phyloP scores from a whole-genome alignment of 1,284 basidiomycete genomes.

The Schizophyllum amplum region DNA sequence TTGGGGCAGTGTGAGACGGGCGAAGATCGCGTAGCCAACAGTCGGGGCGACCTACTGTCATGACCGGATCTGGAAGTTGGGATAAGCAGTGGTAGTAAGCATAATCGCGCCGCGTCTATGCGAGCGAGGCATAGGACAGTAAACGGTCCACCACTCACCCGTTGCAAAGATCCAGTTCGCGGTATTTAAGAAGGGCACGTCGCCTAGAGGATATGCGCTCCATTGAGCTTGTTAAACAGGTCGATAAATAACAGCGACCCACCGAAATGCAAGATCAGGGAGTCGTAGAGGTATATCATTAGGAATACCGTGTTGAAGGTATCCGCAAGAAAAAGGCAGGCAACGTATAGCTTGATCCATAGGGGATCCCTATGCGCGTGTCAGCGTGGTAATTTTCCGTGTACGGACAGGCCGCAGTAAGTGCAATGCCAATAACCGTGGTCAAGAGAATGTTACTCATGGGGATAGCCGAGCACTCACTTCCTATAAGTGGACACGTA shows the following conservation, averaged over 20 bases:
- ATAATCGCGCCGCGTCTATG: no score
- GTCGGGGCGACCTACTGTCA: conserved; percentile 20
- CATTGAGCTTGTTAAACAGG: not conserved
- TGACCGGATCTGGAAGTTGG: conserved; percentile 21
- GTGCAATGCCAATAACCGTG: not conserved
- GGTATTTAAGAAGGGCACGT: conserved; percentile 20
- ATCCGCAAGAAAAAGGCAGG: conserved; percentile 25
- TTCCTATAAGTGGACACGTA: not conserved
- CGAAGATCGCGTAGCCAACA: not conserved
- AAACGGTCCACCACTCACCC: conserved; percentile 15
- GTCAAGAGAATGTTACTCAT: not conserved
- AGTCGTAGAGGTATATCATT: conserved; percentile 25
- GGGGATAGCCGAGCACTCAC: not conserved
- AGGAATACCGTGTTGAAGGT: conserved; percentile 28
- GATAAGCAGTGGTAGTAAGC: not conserved
- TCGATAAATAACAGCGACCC: not conserved
- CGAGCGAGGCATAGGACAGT: not conserved
- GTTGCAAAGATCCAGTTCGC: conserved; percentile 30
- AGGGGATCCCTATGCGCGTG: not conserved
- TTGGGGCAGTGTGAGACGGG: conserved; percentile 8
- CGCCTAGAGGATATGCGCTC: conserved; percentile 13
- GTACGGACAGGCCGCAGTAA: no score
- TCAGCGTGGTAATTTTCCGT: conserved; percentile 3
- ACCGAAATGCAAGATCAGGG: conserved; percentile 28
- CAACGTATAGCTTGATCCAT: conserved; percentile 18